phyloP scores from a whole-genome alignment of 352 stramenopile species.

The Sclerospora graminicola region DNA sequence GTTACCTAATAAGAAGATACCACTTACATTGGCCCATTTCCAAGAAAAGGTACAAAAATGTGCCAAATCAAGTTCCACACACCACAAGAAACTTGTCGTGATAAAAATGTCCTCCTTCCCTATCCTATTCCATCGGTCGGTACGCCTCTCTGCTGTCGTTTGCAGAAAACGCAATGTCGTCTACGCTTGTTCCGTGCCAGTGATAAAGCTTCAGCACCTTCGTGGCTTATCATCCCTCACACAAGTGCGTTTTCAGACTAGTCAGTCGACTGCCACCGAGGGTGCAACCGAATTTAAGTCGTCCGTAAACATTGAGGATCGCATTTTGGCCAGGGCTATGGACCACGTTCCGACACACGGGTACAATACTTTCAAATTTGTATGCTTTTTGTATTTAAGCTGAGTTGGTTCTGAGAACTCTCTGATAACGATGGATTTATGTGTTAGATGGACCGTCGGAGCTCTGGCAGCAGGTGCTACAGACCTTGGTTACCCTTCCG shows the following conservation, averaged over 20 bases:
- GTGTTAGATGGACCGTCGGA: conserved; percentile 64
- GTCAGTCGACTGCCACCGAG: conserved; percentile 7
- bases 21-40: too few species aligned
- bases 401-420: neutral
- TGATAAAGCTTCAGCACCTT: conserved; percentile 5
- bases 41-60: too few species aligned
- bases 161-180: conserved; percentile 7
- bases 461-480: conserved; percentile 58
- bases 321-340: conserved; percentile 48
- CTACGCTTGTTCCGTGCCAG: neutral
- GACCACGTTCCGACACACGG: conserved; percentile 34
- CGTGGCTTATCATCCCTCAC: neutral
- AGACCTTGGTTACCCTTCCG: conserved; percentile 60
- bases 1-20: too few species aligned
- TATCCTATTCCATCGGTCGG: conserved; percentile 15
- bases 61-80: too few species aligned
- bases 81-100: too few species aligned
- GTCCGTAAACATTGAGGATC: conserved; percentile 29
- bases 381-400: neutral
- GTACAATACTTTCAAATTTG: conserved; percentile 15
- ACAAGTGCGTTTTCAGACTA: conserved; percentile 16
- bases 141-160: conserved; percentile 4
- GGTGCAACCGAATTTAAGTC: conserved; percentile 9
- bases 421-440: neutral
- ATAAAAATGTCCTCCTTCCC: too few species aligned